phyloP scores from a whole-genome alignment of 2,329 filamentous ascomycete species.

The Ceratocystis diversiconidia region DNA sequence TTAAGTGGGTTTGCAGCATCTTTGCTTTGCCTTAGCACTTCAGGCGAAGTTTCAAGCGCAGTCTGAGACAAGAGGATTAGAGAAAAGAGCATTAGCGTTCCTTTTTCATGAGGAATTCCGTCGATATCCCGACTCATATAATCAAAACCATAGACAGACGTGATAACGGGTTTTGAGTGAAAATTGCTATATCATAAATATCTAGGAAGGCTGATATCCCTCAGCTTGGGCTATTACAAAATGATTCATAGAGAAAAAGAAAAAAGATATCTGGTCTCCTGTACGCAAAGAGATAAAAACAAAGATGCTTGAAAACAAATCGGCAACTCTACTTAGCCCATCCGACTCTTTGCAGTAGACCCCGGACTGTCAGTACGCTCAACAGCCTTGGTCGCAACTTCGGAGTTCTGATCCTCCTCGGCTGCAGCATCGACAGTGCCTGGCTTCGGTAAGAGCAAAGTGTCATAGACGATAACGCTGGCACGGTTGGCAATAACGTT shows the following conservation, averaged over 20 bases:
- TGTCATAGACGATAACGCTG: constrained; percentile 5
- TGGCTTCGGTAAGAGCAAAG: constrained; percentile 20
- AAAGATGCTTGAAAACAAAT: not conserved
- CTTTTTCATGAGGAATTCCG: not conserved
- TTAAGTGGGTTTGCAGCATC: not conserved
- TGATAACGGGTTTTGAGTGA: not conserved
- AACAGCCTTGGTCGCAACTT: not conserved
- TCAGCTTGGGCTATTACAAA: not conserved
- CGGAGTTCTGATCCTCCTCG: not conserved
- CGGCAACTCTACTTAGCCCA: not conserved
- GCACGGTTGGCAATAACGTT: constrained; percentile 16
- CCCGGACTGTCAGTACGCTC: not conserved
- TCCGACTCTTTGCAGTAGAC: not conserved
- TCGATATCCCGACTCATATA: too few species aligned
- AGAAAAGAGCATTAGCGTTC: not conserved
- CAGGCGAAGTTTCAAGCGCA: constrained; percentile 30
- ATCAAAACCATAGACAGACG: too few species aligned
- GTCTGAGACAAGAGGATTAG: not conserved
- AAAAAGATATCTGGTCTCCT: not conserved
- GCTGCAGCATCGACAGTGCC: constrained; percentile 19
- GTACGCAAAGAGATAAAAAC: not conserved
- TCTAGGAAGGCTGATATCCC: not conserved
- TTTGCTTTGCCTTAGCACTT: not conserved
- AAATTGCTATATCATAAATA: not conserved
- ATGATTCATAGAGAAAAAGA: not conserved